These are phyloP conservation scores for Hyphopichia wangnamkhiaoensis DNA, from an alignment of 1,139 yeast species.

Conservation along the genomic window DNA sequence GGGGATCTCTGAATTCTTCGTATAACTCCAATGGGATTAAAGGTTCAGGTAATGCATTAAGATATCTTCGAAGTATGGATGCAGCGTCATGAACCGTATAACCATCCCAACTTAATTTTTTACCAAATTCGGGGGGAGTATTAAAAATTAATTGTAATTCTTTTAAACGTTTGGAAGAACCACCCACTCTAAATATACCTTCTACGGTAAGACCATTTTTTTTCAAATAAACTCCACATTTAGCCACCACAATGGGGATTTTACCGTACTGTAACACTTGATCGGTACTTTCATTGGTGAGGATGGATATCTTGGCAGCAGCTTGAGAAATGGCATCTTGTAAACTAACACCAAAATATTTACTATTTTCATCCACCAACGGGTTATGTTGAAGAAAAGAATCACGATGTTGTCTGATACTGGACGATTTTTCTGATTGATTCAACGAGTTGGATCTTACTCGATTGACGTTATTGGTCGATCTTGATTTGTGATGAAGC, in stretches of 20 bases:
- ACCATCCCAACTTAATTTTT: slow-evolving; percentile 86
- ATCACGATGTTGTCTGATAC: slow-evolving; percentile 57
- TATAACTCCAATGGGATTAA: slow-evolving; percentile 78
- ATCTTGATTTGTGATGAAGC: slow-evolving; percentile 50
- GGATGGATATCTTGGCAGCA: slow-evolving; percentile 68
- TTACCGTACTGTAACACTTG: slow-evolving; percentile 69
- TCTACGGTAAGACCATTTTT: slow-evolving; percentile 75
- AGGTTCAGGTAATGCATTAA: slow-evolving; percentile 91
- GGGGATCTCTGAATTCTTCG: slow-evolving; percentile 78
- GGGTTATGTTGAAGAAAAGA: slow-evolving; percentile 51
- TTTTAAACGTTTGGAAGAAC: slow-evolving; percentile 84
- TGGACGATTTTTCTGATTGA: slow-evolving; percentile 31
- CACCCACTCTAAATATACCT: slow-evolving; percentile 93
- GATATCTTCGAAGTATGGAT: slow-evolving; percentile 77
- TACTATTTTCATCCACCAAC: slow-evolving; percentile 47
- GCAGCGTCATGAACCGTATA: slow-evolving; percentile 99
- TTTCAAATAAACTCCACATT: slow-evolving; percentile 86
- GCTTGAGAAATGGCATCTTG: slow-evolving; percentile 73
- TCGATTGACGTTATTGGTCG: slow-evolving; percentile 48
- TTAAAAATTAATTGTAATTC: slow-evolving; percentile 84
- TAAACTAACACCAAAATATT: slow-evolving; percentile 85
- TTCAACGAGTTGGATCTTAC: slow-evolving; percentile 40
- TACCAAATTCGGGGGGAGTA: slow-evolving; percentile 86
- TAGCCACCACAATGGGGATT: slow-evolving; percentile 90
- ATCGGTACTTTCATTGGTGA: slow-evolving; percentile 47